phyloP scores from a whole-genome alignment of 2,329 filamentous ascomycete genomes.

The Trichoderma atroviride region DNA sequence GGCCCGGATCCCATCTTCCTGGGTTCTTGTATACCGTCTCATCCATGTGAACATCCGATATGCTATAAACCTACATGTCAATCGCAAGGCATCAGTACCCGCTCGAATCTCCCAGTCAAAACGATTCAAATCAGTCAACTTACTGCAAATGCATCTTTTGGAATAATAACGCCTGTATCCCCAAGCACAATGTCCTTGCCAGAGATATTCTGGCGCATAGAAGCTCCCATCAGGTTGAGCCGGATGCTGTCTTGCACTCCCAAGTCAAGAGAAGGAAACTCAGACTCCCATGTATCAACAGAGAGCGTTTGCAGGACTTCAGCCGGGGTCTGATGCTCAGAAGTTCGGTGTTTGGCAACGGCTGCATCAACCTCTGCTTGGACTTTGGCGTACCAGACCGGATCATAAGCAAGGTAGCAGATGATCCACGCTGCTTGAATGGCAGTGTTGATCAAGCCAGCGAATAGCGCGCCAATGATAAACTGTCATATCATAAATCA shows the following conservation, averaged over 20 bases:
- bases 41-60: constrained; percentile 54
- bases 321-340: constrained; percentile 35
- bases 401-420: constrained; percentile 50
- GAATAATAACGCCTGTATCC: constrained; percentile 52
- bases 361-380: constrained; percentile 51
- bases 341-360: constrained; percentile 46
- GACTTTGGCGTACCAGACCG: constrained; percentile 49
- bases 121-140: not conserved
- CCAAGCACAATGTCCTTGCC: constrained; percentile 49
- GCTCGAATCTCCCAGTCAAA: not conserved
- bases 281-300: constrained; percentile 57
- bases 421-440: constrained; percentile 59
- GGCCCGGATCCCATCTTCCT: constrained; percentile 51
- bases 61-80: constrained; percentile 40
- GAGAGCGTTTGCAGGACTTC: constrained; percentile 49
- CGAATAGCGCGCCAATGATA: constrained; percentile 57
- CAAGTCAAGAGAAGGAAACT: constrained; percentile 56
- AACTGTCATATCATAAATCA: constrained; percentile 41
- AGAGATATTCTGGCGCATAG: constrained; percentile 55
- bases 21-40: constrained; percentile 53
- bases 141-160: constrained; percentile 49
- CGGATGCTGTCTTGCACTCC: constrained; percentile 58
- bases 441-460: constrained; percentile 60
- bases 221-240: constrained; percentile 49
- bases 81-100: not conserved